These are phyloP conservation scores for Alternaria arbusti DNA, from an alignment of 2,329 filamentous ascomycete species.

Conservation along the genomic window DNA sequence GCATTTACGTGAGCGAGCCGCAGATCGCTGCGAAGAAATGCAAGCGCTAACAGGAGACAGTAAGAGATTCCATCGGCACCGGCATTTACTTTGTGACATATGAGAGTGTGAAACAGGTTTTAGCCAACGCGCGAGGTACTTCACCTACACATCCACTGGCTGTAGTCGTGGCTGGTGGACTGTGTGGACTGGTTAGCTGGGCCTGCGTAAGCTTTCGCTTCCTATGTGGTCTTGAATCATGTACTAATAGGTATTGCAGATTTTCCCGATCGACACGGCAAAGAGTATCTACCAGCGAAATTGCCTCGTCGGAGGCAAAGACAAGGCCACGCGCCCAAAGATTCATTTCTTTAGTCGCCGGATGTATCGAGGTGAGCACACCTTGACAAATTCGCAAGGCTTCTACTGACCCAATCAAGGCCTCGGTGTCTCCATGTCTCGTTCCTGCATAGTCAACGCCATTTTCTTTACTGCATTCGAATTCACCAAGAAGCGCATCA, in stretches of 20 bases:
- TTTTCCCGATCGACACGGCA: slow-evolving; percentile 74
- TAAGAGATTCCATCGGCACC: slow-evolving; percentile 83
- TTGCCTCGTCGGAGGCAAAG: slow-evolving; percentile 71
- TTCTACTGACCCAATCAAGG: slow-evolving; percentile 36
- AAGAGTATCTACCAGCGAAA: slow-evolving; percentile 88
- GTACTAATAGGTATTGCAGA: slow-evolving; percentile 42
- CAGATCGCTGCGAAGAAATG: neutral
- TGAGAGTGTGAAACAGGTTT: slow-evolving; percentile 82
- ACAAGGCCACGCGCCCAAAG: slow-evolving; percentile 64
- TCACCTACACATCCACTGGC: slow-evolving; percentile 80
- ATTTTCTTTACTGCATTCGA: slow-evolving; percentile 92
- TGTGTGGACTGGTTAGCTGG: slow-evolving; percentile 86
- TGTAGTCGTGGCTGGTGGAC: slow-evolving; percentile 77
- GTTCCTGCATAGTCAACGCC: slow-evolving; percentile 82
- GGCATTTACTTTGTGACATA: slow-evolving; percentile 90
- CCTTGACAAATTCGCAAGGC: neutral
- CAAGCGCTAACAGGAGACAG: slow-evolving; percentile 52
- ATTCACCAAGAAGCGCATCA: slow-evolving; percentile 71
- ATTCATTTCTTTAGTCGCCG: slow-evolving; percentile 78
- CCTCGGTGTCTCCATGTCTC: slow-evolving; percentile 80
- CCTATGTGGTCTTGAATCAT: neutral
- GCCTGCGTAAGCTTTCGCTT: slow-evolving; percentile 65
- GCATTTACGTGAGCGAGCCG: slow-evolving; percentile 69
- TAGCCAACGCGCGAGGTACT: slow-evolving; percentile 75
- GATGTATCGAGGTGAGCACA: slow-evolving; percentile 73